Conservation (phyloP, 306 rosid genomes). For the Cicer bijugum region DNA sequence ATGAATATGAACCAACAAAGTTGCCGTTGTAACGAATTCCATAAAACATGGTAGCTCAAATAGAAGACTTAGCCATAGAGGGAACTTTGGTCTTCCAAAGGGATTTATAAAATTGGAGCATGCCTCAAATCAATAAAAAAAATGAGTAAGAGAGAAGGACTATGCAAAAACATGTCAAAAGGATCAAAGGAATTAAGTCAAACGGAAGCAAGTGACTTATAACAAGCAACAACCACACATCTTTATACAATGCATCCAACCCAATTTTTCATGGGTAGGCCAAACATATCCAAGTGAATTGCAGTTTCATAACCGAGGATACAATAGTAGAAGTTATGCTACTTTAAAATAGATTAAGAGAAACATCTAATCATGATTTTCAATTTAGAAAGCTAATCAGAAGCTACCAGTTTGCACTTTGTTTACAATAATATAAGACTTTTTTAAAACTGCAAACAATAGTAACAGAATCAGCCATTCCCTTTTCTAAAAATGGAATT, state of each 20-base stretch:
- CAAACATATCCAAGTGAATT: constrained; percentile 17
- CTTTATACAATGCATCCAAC: constrained; percentile 11
- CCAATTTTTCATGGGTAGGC: constrained; percentile 11
- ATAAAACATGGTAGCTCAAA: constrained; percentile 6
- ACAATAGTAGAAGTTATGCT: constrained; percentile 20
- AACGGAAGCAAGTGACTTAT: constrained; percentile 20
- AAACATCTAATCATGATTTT: constrained; percentile 14
- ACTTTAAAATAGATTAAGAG: constrained; percentile 29
- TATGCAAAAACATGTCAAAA: not conserved
- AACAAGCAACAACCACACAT: constrained; percentile 29
- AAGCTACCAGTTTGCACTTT: constrained; percentile 26
- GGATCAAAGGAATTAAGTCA: constrained; percentile 6
- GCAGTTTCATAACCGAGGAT: not conserved
- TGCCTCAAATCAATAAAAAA: not conserved
- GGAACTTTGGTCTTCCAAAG: constrained; percentile 15
- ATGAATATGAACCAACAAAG: not conserved
- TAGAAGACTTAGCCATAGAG: constrained; percentile 17
- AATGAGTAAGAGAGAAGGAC: not conserved
- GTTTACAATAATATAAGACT: not conserved
- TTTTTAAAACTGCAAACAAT: not conserved
- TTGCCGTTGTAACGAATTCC: not conserved
- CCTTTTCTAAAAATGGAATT: constrained; percentile 12
- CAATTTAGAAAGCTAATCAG: constrained; percentile 29
- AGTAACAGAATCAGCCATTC: constrained; percentile 22
- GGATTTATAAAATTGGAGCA: constrained; percentile 13